Conservation (phyloP, 257 asterid species). For the Petrea volubilis region DNA sequence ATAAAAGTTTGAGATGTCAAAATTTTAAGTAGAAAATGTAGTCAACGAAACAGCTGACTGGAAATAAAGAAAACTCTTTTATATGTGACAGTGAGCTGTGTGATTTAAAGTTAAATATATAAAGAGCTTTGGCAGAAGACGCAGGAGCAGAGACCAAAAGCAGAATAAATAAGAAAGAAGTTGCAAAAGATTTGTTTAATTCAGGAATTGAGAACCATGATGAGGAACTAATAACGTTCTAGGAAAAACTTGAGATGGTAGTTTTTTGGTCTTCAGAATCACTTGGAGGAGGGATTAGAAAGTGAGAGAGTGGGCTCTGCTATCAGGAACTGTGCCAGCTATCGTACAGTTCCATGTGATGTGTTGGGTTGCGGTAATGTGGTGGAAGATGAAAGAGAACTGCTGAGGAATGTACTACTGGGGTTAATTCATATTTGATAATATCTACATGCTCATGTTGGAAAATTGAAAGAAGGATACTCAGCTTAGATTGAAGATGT, state of each 20-base stretch:
- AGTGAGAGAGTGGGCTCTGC: no score
- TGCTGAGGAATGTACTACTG: background rate
- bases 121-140: background rate
- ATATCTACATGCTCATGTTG: background rate
- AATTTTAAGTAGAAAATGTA: background rate
- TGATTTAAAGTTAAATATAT: background rate
- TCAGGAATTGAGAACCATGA: background rate
- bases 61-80: background rate
- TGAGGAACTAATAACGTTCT: background rate
- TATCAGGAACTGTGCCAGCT: no score
- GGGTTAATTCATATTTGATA: background rate
- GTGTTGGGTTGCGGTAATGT: background rate
- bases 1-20: background rate
- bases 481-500: background rate
- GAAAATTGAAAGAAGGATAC: background rate
- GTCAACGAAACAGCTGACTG: background rate
- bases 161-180: background rate
- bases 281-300: no score
- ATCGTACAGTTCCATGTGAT: no score
- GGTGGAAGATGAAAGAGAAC: background rate
- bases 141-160: background rate
- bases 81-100: background rate
- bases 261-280: no score
- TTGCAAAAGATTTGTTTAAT: background rate
- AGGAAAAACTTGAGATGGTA: background rate